These are phyloP conservation scores for Populus hybrid DNA, from an alignment of 441 rosid genomes.

Conservation along the genomic window DNA sequence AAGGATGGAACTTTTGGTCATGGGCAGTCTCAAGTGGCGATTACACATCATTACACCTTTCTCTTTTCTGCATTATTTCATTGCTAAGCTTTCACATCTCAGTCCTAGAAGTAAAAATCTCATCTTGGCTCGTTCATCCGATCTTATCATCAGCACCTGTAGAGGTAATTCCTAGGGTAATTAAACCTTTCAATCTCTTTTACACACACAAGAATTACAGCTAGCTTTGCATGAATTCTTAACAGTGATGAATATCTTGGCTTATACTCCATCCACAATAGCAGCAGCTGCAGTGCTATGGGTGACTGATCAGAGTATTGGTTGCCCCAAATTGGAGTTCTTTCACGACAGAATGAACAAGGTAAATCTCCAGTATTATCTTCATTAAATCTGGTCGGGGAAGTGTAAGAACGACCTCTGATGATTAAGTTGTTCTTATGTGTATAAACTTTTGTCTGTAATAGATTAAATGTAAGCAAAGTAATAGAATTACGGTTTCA, in stretches of 20 bases:
- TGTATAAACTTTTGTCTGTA: background rate
- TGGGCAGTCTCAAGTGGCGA: conserved; percentile 34
- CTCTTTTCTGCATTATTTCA: conserved; percentile 29
- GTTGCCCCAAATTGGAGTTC: conserved; percentile 19
- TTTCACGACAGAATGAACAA: conserved; percentile 24
- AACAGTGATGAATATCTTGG: conserved; percentile 36
- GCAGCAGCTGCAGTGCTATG: conserved; percentile 36
- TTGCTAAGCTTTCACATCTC: conserved; percentile 21
- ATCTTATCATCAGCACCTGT: conserved; percentile 20
- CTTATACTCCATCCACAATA: conserved; percentile 32
- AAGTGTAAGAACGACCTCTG: background rate
- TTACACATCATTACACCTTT: conserved; percentile 34
- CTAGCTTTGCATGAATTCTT: background rate
- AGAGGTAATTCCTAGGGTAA: conserved; percentile 21
- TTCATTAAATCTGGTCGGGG: background rate
- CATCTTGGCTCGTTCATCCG: conserved; percentile 14
- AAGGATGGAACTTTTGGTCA: conserved; percentile 39
- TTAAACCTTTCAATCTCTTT: background rate
- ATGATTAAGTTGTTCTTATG: background rate
- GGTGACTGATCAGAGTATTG: conserved; percentile 19
- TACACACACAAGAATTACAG: background rate
- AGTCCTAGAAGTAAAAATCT: conserved; percentile 5
- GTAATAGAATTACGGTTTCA: background rate
- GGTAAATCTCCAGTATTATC: conserved; percentile 16
- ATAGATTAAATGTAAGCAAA: too few relatives aligned